Evolutionary conservation across 2,329 filamentous ascomycete species (phyloP), one percentile per base, ranked within the genome.

Genomic region (Plectosphaerella plurivora): DNA sequence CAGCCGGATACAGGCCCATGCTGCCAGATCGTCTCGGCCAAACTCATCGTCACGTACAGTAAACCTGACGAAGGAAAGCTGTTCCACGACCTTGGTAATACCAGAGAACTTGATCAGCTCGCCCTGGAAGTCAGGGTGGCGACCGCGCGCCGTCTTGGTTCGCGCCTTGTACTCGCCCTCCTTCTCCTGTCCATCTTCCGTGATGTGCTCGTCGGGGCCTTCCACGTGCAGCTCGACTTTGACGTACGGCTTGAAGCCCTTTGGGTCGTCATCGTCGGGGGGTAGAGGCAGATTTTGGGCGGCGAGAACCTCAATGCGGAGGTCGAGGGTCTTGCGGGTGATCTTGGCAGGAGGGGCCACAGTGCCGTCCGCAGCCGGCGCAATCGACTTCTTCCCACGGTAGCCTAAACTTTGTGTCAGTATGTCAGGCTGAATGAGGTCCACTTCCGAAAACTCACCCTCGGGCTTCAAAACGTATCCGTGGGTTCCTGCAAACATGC

Each of bases 1-100:
- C 20, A 97, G 80, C 39, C 91, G 81, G 60, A 96, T 86, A 63
- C 91, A 96, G 2, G 89, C 85, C 94, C 94, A 97, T 3, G 88
- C 91, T 11, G 91, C 87, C 52, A 96, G 69, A 54, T 87, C 81
- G 63, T 97, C 91, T 56, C 81, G 79, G 4, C 86, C 84, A 59
- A 92, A 82, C 68, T 93, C 88, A 60, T 96, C 88, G 66, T 97
- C 90, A 68, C 91, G 88, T 59, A 97, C 78, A 61, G 95, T 91
- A 75, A 97, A 89, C 62, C 88, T 78, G 51, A 91, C 76, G 72
- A 91, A 92, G 28, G 84, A 83, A 55, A 92, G 73, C 62, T 87
- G 82, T 50, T 88, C 82, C 9, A 89, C 77, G 1, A 90, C 74
- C 9, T 81, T 77, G 1, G 71, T 66, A 28, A 83, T 70, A 0